phyloP scores from a whole-genome alignment of 1,284 basidiomycete genomes.

The Tremellales sp. region DNA sequence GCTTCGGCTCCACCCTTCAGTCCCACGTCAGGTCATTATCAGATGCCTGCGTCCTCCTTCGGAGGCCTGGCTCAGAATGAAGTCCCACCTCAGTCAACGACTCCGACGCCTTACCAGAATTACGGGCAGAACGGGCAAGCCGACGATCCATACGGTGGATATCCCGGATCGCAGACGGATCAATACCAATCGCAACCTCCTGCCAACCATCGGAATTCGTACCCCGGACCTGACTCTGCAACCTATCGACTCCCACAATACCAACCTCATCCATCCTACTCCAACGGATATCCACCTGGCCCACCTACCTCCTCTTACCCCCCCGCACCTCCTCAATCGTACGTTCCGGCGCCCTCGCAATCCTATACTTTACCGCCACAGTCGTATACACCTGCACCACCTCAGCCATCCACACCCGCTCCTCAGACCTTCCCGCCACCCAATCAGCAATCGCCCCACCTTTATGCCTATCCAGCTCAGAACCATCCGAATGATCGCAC shows the following conservation, averaged over 20 bases:
- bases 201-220: too few species aligned
- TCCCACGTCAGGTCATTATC: constrained; percentile 19
- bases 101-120: constrained; percentile 6
- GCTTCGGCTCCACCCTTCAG: constrained; percentile 27
- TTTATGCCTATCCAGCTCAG: not conserved
- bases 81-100: constrained; percentile 10
- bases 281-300: not conserved
- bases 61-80: constrained; percentile 13
- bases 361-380: not conserved
- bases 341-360: not conserved
- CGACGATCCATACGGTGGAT: constrained; percentile 1
- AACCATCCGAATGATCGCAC: constrained; percentile 1
- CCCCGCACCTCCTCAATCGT: constrained; percentile 15
- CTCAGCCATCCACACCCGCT: not conserved
- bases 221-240: not conserved
- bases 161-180: not conserved
- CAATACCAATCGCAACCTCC: not conserved
- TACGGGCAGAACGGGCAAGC: too few species aligned
- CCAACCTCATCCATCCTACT: not conserved
- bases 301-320: not conserved
- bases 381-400: constrained; percentile 7
- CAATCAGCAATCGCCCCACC: constrained; percentile 1
- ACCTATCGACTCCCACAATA: not conserved
- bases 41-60: constrained; percentile 27
- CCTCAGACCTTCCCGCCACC: not conserved